Base-by-base conservation (phyloP, 2,329 filamentous ascomycete species). In the Hirsutella rhossiliensis region DNA sequence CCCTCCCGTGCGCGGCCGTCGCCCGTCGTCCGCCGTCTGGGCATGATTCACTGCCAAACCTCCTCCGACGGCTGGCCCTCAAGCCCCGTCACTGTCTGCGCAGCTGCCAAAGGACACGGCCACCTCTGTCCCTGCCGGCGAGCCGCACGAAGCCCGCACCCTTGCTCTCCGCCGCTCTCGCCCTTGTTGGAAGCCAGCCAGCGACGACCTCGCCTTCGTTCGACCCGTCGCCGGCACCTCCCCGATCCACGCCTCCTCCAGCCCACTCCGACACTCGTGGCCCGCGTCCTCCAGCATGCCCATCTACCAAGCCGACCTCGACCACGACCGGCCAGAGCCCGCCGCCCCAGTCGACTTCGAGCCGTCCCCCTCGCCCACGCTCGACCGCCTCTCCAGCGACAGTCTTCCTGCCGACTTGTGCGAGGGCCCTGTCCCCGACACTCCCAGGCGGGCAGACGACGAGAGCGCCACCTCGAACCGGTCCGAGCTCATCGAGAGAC, bases 401-500 rank as follows among this genome's bases (percentile, higher is more conserved):
- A 80, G 75, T 55, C 72, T 80, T 32, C 66, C 71, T 19, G 77
- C 75, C 23, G 76, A 81, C 28, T 61, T 80, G 11, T 80, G 76
- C 52, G 77, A 81, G 44, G 77, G 76, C 0, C 75, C 68, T 1
- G 39, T 80, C 15, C 61, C 58, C 23, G 70, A 73, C 39, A 68
- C 61, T 41, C 29, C 50, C 61, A 11, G 12, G 53, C 54, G 7
- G 49, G 47, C 15, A 45, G 23, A 29, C 20, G 53, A 54, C 41
- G 57, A 56, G 15, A 47, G 46, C 23, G 54, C 64, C 12, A 69
- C 68, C 31, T 72, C 70, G 17, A 80, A 87, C 59, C 76, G 89
- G 50, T 78, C 79, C 45, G 83, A 89, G 61, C 68, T 95, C 54
- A 96, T 97, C 45, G 78, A 88, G 62, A 76, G 82, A 50, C 73